Percentiles rank a stretch among this genome's conserved stretches.
These are phyloP conservation scores for Phytophthora pinifolia DNA, from an alignment of 352 stramenopile species.

Conservation along the genomic window DNA sequence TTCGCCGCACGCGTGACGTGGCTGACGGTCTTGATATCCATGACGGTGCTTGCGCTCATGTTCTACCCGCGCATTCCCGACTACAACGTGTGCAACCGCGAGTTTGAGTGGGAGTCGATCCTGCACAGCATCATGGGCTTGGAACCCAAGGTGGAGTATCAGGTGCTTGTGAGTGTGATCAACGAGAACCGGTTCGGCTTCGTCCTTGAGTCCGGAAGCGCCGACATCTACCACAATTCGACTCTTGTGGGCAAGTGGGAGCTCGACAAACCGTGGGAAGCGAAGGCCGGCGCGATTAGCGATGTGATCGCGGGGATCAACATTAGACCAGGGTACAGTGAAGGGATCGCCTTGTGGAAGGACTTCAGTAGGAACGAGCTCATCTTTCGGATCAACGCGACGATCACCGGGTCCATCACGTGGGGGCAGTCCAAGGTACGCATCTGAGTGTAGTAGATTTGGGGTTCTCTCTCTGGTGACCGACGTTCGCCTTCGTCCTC, in stretches of 20 bases:
- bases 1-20: constrained; percentile 57
- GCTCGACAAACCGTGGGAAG: constrained; percentile 62
- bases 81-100: constrained; percentile 89
- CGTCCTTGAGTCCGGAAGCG: constrained; percentile 64
- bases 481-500: not conserved
- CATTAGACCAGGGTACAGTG: constrained; percentile 63
- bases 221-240: constrained; percentile 83
- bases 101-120: constrained; percentile 90
- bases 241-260: constrained; percentile 74
- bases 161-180: constrained; percentile 85
- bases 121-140: constrained; percentile 71
- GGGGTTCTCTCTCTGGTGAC: too few relatives aligned
- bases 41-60: constrained; percentile 80
- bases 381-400: constrained; percentile 83
- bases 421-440: constrained; percentile 78
- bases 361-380: constrained; percentile 77
- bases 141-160: constrained; percentile 82
- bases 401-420: constrained; percentile 77
- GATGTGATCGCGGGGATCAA: constrained; percentile 79
- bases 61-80: constrained; percentile 87
- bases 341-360: constrained; percentile 61
- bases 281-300: constrained; percentile 69
- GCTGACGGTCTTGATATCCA: constrained; percentile 50
- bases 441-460: too few relatives aligned
- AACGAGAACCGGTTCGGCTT: constrained; percentile 91